Evolutionary conservation across 331 rosid genomes (phyloP).

Genomic region (Saraca asoca): DNA sequence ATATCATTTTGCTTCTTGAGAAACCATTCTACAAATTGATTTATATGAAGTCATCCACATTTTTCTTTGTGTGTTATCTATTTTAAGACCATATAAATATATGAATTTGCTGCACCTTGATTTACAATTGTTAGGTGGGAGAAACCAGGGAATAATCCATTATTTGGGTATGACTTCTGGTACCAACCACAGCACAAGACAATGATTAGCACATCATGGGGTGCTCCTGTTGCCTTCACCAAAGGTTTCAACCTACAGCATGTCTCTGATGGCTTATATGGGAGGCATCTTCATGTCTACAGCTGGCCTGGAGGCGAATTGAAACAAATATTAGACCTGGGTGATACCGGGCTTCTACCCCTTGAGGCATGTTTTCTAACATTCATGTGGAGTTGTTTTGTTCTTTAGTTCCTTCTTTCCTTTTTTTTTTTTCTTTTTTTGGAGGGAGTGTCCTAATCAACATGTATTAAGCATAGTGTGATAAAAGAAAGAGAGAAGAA

Average conservation of each 20-base stretch:
- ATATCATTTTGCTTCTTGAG: constrained; percentile 17
- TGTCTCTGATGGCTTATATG: constrained; percentile 76
- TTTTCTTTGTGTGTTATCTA: no score
- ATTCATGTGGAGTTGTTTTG: neutral
- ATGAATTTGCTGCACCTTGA: constrained; percentile 10
- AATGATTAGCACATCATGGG: constrained; percentile 97
- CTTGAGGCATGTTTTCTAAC: constrained; percentile 60
- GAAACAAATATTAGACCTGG: constrained; percentile 93
- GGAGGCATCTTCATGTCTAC: constrained; percentile 87
- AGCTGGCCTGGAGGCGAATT: constrained; percentile 93
- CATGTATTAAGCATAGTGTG: no score
- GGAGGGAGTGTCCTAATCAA: no score
- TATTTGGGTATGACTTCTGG: constrained; percentile 92
- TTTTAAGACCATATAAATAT: neutral
- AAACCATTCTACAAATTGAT: no score
- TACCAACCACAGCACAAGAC: constrained; percentile 88
- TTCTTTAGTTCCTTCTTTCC: neutral
- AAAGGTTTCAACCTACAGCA: constrained; percentile 79
- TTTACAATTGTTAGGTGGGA: constrained; percentile 70
- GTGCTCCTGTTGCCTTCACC: constrained; percentile 87
- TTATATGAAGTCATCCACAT: no score
- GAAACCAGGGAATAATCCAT: constrained; percentile 89
- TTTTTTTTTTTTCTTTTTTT: neutral
- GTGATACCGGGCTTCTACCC: constrained; percentile 77
- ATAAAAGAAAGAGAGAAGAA: no score